Evolutionary conservation across 805 yeast species (phyloP), one percentile per base, ranked within the genome.

Genomic region (Monosporozyma aerobia): DNA sequence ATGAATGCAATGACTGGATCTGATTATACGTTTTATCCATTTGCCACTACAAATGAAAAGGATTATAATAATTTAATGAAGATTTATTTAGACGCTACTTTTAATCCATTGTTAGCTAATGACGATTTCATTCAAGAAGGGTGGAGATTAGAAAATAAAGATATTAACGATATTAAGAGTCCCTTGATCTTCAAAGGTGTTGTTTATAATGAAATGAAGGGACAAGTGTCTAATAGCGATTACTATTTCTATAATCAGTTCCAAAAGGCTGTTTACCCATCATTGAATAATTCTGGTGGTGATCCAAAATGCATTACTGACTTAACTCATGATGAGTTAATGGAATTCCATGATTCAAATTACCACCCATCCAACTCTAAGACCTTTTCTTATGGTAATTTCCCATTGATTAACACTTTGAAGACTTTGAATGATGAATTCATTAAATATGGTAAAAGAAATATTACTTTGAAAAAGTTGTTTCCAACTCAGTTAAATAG

Each of bases 1-100:
- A 94, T 94, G 99, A 94, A 94, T 67, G 99, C 99, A 8, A 88
- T 94, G 97, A 94, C 99, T 0, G 99, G 96, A 23, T 90, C 87
- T 60, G 98, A 94, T 69, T 90, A 90, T 64, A 94, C 99, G 0
- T 90, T 82, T 68, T 94, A 87, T 62, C 99, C 99, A 4, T 94
- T 94, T 73, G 87, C 98, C 30, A 94, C 99, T 2, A 92, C 98
- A 10, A 94, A 94, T 68, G 67, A 69, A 44, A 79, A 79, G 51
- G 99, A 94, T 66, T 94, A 78, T 67, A 77, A 77, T 33, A 94
- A 94, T 63, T 75, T 94, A 63, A 82, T 90, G 79, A 84, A 81
- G 54, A 95, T 94, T 6, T 94, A 94, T 65, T 73, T 90, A 48
- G 96, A 90, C 59, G 82, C 96, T 5, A 92, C 92, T 0, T 78